Evolutionary conservation across 1,139 yeast genomes (phyloP).

Genomic region (Saccharomyces hybrid): DNA sequence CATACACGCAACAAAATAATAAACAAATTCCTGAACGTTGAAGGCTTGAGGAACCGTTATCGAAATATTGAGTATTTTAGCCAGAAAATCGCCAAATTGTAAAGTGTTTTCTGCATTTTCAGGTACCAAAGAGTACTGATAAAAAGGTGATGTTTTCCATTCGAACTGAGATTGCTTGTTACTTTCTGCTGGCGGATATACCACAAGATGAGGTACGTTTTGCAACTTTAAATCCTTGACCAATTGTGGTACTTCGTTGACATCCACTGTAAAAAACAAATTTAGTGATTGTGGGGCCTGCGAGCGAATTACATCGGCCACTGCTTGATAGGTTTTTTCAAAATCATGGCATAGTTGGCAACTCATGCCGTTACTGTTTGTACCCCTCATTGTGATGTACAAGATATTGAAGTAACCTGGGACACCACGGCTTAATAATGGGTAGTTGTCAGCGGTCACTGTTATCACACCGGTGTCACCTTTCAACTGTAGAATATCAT

Average conservation of each 20-base stretch:
- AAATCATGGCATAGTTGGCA: constrained; percentile 41
- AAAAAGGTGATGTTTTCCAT: constrained; percentile 30
- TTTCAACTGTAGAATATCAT: constrained; percentile 9
- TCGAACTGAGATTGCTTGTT: constrained; percentile 16
- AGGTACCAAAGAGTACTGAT: constrained; percentile 29
- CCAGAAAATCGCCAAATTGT: constrained; percentile 48
- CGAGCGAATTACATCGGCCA: constrained; percentile 39
- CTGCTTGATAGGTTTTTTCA: constrained; percentile 36
- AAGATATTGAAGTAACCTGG: constrained; percentile 40
- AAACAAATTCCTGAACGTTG: constrained; percentile 38
- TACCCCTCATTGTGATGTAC: constrained; percentile 40
- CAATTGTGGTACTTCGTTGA: constrained; percentile 36
- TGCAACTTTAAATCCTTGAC: constrained; percentile 39
- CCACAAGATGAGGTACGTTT: constrained; percentile 58
- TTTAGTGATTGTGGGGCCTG: constrained; percentile 40
- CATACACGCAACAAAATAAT: constrained; percentile 43
- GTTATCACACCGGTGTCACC: constrained; percentile 26
- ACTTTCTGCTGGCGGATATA: constrained; percentile 46
- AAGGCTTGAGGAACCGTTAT: constrained; percentile 40
- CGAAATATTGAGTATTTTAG: constrained; percentile 38
- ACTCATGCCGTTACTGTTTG: constrained; percentile 25
- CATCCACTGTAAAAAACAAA: constrained; percentile 47
- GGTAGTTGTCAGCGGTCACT: constrained; percentile 31
- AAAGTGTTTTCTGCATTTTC: constrained; percentile 29
- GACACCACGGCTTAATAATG: constrained; percentile 28